phyloP scores from a whole-genome alignment of 768 basidiomycete species.

The Panellus pusillus region DNA sequence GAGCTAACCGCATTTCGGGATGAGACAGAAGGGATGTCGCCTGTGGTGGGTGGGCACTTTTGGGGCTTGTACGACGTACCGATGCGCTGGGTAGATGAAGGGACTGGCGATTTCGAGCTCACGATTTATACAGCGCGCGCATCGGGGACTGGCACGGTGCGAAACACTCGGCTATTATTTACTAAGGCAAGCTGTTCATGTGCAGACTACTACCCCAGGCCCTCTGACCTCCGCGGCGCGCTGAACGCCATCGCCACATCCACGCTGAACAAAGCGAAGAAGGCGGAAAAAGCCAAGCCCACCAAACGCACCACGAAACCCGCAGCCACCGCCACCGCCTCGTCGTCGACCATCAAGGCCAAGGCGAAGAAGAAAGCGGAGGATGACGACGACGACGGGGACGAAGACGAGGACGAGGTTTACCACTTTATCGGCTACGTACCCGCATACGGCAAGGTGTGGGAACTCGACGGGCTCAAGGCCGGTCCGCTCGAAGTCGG shows the following conservation, averaged over 20 bases:
- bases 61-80: too few species aligned
- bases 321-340: slow-evolving; percentile 12
- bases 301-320: slow-evolving; percentile 35
- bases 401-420: slow-evolving; percentile 42
- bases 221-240: slow-evolving; percentile 57
- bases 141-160: slow-evolving; percentile 63
- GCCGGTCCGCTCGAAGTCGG: slow-evolving; percentile 64
- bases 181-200: slow-evolving; percentile 2
- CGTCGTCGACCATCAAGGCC: slow-evolving; percentile 1
- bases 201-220: slow-evolving; percentile 33
- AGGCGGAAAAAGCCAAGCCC: slow-evolving; percentile 32
- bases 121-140: slow-evolving; percentile 51
- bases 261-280: slow-evolving; percentile 45
- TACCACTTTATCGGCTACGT: slow-evolving; percentile 71
- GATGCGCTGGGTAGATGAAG: slow-evolving; percentile 47
- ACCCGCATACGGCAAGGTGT: slow-evolving; percentile 62
- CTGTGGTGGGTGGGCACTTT: slow-evolving; percentile 43
- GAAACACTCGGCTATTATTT: slow-evolving; percentile 8
- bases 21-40: slow-evolving; percentile 57
- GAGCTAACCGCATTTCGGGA: slow-evolving; percentile 43
- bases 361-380: slow-evolving; percentile 25
- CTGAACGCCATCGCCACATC: slow-evolving; percentile 44
- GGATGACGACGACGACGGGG: slow-evolving; percentile 23
- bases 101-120: slow-evolving; percentile 62
- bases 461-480: slow-evolving; percentile 69